Conservation (phyloP, 2,329 filamentous ascomycete genomes). For the Colletotrichum horii region DNA sequence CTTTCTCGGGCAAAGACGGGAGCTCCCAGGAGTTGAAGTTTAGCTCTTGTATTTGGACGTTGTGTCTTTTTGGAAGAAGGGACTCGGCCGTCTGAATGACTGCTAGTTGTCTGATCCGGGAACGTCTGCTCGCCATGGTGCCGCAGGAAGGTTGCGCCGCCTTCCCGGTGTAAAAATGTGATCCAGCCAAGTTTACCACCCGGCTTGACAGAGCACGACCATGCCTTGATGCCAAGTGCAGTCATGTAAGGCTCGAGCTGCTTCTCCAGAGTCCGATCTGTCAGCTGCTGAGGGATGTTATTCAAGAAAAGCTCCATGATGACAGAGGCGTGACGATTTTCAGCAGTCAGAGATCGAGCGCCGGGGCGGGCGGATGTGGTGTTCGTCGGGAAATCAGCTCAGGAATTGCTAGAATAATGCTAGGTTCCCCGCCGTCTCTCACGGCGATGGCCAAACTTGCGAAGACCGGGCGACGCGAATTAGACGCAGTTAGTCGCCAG, state of each 20-base stretch:
- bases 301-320: background rate
- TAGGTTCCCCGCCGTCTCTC: too few species aligned
- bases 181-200: background rate
- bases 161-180: background rate
- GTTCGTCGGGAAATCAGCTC: too few species aligned
- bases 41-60: conserved; percentile 25
- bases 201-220: background rate
- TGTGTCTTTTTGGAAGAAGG: background rate
- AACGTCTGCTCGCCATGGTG: conserved; percentile 33
- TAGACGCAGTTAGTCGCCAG: too few species aligned
- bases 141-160: background rate
- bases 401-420: too few species aligned
- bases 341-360: too few species aligned
- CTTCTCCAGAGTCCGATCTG: background rate
- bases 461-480: too few species aligned
- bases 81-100: background rate
- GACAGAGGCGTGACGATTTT: background rate
- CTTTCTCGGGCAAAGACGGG: conserved; percentile 37
- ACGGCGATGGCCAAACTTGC: too few species aligned
- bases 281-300: background rate
- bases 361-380: too few species aligned
- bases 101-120: background rate
- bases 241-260: background rate
- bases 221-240: background rate
- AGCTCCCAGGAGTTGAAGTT: conserved; percentile 32